phyloP scores from a whole-genome alignment of 106 monocot genomes.

The Dendrobium huoshanense region DNA sequence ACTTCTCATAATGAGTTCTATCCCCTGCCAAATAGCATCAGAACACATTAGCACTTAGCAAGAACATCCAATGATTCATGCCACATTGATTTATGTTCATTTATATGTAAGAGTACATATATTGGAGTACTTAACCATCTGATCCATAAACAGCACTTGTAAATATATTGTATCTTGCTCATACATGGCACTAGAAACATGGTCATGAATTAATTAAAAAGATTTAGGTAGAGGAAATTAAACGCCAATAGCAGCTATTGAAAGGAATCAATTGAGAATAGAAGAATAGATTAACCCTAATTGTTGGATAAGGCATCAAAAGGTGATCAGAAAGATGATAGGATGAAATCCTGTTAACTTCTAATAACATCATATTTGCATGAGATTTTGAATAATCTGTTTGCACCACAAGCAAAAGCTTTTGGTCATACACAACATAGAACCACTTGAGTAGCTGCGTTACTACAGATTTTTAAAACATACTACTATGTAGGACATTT shows the following conservation, averaged over 20 bases:
- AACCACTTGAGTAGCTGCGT: neutral
- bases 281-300: neutral
- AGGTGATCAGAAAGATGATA: neutral
- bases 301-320: neutral
- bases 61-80: neutral
- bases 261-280: neutral
- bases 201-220: neutral
- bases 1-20: neutral
- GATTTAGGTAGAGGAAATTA: neutral
- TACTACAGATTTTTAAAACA: neutral
- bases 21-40: neutral
- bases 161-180: neutral
- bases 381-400: neutral
- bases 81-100: neutral
- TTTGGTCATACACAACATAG: neutral
- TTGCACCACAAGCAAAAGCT: neutral
- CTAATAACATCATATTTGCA: neutral
- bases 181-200: neutral
- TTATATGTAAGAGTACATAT: neutral
- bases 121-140: neutral
- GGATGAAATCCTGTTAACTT: constrained; percentile 1
- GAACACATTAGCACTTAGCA: neutral
- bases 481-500: neutral
- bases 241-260: neutral
- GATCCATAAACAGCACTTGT: neutral